phyloP scores from a whole-genome alignment of 2,329 filamentous ascomycete genomes.

The Neurospora sp. region DNA sequence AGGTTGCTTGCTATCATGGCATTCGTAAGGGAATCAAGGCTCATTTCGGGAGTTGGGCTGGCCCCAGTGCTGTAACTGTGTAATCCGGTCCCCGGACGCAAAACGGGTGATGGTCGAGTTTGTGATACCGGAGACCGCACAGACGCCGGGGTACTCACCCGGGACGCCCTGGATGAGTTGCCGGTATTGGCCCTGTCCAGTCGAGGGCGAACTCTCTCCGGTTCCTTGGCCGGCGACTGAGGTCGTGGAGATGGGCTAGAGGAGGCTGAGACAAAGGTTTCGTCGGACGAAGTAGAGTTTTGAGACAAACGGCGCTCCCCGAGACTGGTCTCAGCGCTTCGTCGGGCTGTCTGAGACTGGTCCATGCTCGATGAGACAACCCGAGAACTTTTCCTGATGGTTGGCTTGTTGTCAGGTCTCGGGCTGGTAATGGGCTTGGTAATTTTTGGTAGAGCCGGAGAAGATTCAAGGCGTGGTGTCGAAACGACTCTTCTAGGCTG shows the following conservation, averaged over 20 bases:
- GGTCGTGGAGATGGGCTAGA: constrained; percentile 19
- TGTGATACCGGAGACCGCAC: background rate
- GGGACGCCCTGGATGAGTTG: background rate
- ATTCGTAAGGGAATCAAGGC: constrained; percentile 56
- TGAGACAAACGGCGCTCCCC: constrained; percentile 12
- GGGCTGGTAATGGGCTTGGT: background rate
- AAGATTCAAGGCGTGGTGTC: constrained; percentile 25
- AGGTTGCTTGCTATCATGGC: constrained; percentile 69
- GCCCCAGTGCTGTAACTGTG: constrained; percentile 4
- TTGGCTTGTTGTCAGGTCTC: background rate
- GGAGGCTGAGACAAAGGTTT: constrained; percentile 34
- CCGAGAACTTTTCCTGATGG: background rate
- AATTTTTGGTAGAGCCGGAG: constrained; percentile 13
- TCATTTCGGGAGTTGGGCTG: constrained; percentile 28
- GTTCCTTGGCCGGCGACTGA: constrained; percentile 14
- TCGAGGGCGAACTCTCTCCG: background rate
- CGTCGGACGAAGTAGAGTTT: constrained; percentile 31
- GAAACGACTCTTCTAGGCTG: constrained; percentile 23
- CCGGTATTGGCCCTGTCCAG: background rate
- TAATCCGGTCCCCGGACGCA: constrained; percentile 13
- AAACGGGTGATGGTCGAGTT: background rate
- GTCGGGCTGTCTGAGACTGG: background rate
- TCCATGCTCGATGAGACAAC: background rate
- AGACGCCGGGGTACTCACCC: background rate
- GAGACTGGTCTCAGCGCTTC: background rate